Percentiles rank a stretch among this genome's conserved stretches.
These are phyloP conservation scores for Onygenales sp. DNA, from an alignment of 2,329 filamentous ascomycete species.

Conservation along the genomic window DNA sequence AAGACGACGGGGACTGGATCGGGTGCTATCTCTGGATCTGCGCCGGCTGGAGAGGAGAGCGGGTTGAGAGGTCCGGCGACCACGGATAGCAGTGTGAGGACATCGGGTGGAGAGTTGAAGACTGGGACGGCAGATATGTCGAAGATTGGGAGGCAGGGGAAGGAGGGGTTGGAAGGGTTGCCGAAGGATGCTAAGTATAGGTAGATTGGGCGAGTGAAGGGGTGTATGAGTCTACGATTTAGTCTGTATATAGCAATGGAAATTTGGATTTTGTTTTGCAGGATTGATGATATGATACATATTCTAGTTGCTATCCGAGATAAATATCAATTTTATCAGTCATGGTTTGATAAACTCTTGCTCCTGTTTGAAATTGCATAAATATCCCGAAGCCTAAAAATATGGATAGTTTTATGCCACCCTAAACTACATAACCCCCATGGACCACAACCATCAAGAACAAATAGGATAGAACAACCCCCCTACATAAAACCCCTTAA, in stretches of 20 bases:
- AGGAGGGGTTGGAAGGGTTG: slow-evolving; percentile 46
- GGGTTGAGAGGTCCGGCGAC: slow-evolving; percentile 53
- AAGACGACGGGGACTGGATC: slow-evolving; percentile 62
- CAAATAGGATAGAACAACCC: too few species aligned
- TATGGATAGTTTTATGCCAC: too few species aligned
- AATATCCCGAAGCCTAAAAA: too few species aligned
- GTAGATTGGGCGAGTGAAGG: slow-evolving; percentile 19
- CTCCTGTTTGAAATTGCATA: too few species aligned
- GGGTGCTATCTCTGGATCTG: slow-evolving; percentile 43
- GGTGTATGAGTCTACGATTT: background rate
- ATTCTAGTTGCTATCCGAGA: slow-evolving; percentile 19
- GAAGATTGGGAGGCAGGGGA: slow-evolving; percentile 52
- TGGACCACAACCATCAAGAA: too few species aligned
- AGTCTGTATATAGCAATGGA: background rate
- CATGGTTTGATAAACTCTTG: background rate
- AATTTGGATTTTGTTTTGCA: too few species aligned
- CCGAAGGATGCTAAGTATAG: slow-evolving; percentile 52
- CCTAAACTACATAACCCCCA: too few species aligned
- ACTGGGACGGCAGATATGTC: slow-evolving; percentile 38
- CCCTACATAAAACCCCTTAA: too few species aligned
- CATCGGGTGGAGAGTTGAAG: slow-evolving; percentile 43
- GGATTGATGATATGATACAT: too few species aligned
- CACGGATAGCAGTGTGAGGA: slow-evolving; percentile 43
- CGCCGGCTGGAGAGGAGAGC: slow-evolving; percentile 34
- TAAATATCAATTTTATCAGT: slow-evolving; percentile 7